A percentile compares a stretch with the other conserved stretches of the same genome.
Conservation (phyloP, 2,329 filamentous ascomycete species). For the Aspergillus versicolor region DNA sequence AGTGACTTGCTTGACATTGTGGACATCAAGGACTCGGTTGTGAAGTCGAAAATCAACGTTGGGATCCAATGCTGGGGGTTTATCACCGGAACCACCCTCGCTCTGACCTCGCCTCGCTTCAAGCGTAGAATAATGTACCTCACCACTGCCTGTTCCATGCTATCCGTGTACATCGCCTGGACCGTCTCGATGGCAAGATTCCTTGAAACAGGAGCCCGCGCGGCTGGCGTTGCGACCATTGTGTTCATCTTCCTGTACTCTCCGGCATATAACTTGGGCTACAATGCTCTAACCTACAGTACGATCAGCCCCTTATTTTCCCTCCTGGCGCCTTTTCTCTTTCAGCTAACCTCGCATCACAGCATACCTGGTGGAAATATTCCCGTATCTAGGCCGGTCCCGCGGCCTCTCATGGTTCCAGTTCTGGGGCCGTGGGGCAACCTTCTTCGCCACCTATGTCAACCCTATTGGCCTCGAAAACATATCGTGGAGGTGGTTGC, state of each 20-base stretch:
- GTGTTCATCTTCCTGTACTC: conserved; percentile 63
- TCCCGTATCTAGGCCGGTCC: conserved; percentile 58
- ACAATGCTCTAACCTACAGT: conserved; percentile 60
- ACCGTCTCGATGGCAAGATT: conserved; percentile 49
- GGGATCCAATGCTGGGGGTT: conserved; percentile 43
- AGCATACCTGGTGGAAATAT: conserved; percentile 57
- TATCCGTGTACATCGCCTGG: conserved; percentile 56
- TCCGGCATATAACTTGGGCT: conserved; percentile 64
- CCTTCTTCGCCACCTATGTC: conserved; percentile 51
- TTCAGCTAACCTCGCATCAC: neutral
- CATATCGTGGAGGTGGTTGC: conserved; percentile 46
- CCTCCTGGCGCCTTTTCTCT: neutral
- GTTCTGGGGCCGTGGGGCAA: conserved; percentile 52
- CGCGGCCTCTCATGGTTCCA: conserved; percentile 61
- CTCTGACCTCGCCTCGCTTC: conserved; percentile 44
- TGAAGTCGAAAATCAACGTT: conserved; percentile 43
- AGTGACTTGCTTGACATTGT: conserved; percentile 39
- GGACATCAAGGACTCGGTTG: conserved; percentile 35
- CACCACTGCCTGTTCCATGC: conserved; percentile 51
- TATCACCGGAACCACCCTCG: conserved; percentile 37
- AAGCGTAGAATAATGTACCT: conserved; percentile 47
- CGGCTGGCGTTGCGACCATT: conserved; percentile 44
- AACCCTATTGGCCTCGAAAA: conserved; percentile 48
- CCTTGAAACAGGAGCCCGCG: conserved; percentile 34
- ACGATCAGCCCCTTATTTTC: neutral